phyloP scores from a whole-genome alignment of 129 eudicot species.

The Sambucus nigra region DNA sequence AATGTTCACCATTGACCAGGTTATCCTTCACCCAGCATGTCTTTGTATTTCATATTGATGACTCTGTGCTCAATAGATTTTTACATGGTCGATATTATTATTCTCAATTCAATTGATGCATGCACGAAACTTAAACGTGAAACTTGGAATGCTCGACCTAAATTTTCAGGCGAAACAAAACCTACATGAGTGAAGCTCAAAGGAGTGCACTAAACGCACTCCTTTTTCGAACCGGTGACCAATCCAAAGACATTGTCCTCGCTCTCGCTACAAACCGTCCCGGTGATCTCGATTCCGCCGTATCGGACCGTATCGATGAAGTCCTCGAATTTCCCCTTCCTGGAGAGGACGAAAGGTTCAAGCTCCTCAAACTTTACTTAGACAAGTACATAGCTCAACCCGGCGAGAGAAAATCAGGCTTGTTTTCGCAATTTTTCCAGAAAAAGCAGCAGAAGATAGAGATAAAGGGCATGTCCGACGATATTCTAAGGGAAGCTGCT shows the following conservation, averaged over 20 bases:
- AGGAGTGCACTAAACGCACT: constrained; percentile 98
- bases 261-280: constrained; percentile 98
- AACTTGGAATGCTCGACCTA: too few relatives aligned
- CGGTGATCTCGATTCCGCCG: constrained; percentile 96
- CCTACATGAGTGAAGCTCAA: constrained; percentile 99
- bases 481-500: constrained; percentile 75
- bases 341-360: constrained; percentile 87
- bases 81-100: too few relatives aligned
- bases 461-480: constrained; percentile 63
- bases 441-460: constrained; percentile 82
- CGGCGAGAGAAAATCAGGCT: constrained; percentile 63
- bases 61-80: too few relatives aligned
- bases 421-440: constrained; percentile 42
- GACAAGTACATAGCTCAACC: constrained; percentile 91
- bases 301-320: constrained; percentile 94
- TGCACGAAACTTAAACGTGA: too few relatives aligned
- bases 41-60: too few relatives aligned
- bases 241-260: constrained; percentile 88
- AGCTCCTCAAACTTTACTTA: constrained; percentile 68
- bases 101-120: too few relatives aligned
- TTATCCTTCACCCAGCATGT: too few relatives aligned
- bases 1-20: too few relatives aligned
- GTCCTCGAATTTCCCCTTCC: constrained; percentile 93
- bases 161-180: constrained; percentile 75
- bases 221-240: constrained; percentile 92